Evolutionary conservation across 192 early-diverging fungal species (phyloP).

Genomic region (Entrophospora sp.): DNA sequence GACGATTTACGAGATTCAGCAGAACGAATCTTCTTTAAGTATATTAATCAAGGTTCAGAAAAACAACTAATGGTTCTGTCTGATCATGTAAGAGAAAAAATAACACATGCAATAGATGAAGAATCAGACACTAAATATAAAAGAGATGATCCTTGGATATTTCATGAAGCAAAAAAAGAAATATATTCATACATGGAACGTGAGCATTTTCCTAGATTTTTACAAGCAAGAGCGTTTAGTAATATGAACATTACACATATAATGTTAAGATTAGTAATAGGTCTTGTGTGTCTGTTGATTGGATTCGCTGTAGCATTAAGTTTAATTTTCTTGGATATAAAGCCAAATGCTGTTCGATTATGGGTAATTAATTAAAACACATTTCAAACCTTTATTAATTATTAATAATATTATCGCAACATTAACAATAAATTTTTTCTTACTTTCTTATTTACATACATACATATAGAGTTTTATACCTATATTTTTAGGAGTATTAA

Average conservation of each 20-base stretch:
- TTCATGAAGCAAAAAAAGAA: conserved; percentile 46
- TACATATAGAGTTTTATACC: conserved; percentile 17
- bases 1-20: conserved; percentile 41
- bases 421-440: neutral
- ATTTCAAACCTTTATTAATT: neutral
- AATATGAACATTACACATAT: conserved; percentile 44
- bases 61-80: conserved; percentile 44
- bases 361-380: conserved; percentile 32
- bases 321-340: conserved; percentile 45
- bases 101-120: conserved; percentile 24
- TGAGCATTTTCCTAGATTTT: conserved; percentile 47
- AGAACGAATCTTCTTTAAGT: conserved; percentile 47
- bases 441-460: neutral
- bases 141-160: conserved; percentile 40
- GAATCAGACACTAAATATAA: neutral
- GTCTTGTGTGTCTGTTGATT: conserved; percentile 38
- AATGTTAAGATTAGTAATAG: conserved; percentile 35
- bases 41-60: conserved; percentile 41
- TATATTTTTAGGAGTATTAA: conserved; percentile 4
- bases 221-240: conserved; percentile 43
- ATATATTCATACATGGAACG: conserved; percentile 43
- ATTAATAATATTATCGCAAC: neutral
- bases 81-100: conserved; percentile 23
- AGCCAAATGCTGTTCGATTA: conserved; percentile 33
- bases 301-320: conserved; percentile 42